Evolutionary conservation across 2,329 filamentous ascomycete species (phyloP).

Genomic region (Didymella segeticola): DNA sequence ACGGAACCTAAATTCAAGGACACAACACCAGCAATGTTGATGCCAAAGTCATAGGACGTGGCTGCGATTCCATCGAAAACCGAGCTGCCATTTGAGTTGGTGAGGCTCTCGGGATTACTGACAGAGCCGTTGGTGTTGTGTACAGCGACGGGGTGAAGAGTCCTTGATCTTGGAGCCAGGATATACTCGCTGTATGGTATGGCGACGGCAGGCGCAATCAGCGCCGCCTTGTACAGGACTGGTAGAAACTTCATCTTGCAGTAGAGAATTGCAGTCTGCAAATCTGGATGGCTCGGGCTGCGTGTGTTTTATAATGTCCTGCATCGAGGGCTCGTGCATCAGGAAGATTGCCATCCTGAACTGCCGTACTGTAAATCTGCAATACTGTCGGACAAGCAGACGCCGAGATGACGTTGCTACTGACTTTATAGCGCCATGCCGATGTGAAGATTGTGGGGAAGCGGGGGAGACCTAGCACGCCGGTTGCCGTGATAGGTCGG

Average conservation of each 20-base stretch:
- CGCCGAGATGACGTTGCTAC: slow-evolving; percentile 13
- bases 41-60: slow-evolving; percentile 52
- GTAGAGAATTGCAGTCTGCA: not conserved
- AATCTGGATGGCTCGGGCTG: not conserved
- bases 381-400: slow-evolving; percentile 6
- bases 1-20: slow-evolving; percentile 45
- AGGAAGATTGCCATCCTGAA: not conserved
- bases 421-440: not conserved
- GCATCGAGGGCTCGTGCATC: not conserved
- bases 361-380: not conserved
- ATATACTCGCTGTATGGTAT: slow-evolving; percentile 51
- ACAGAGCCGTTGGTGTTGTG: slow-evolving; percentile 51
- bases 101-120: slow-evolving; percentile 43
- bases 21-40: slow-evolving; percentile 53
- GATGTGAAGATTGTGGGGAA: slow-evolving; percentile 14
- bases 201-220: slow-evolving; percentile 7
- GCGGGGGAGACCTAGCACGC: not conserved
- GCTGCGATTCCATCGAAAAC: slow-evolving; percentile 47
- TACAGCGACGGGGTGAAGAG: slow-evolving; percentile 38
- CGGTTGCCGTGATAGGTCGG: not conserved
- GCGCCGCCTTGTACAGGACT: not conserved
- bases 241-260: slow-evolving; percentile 2
- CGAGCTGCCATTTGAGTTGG: slow-evolving; percentile 35
- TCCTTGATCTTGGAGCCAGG: slow-evolving; percentile 50
- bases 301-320: not conserved